Conservation (phyloP, 176 grass and related monocot species). For the Tuctoria greenei region DNA sequence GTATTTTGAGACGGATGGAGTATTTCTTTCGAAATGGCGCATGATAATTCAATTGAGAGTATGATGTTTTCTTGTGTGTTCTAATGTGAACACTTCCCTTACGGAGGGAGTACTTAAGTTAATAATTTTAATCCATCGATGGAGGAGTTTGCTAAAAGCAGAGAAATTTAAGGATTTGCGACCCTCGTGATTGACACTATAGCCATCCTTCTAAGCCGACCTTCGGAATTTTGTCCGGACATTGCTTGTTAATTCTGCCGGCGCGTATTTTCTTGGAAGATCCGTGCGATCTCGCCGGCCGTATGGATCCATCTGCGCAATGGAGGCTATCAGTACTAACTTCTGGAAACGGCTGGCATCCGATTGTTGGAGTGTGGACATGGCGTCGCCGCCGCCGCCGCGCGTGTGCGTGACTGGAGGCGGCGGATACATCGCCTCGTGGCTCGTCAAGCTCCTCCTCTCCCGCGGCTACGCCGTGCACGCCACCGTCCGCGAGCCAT, state of each 20-base stretch:
- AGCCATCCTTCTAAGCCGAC: too few species aligned
- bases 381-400: not conserved
- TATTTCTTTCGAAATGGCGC: too few species aligned
- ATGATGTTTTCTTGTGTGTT: too few species aligned
- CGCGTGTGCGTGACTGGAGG: constrained; percentile 47
- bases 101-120: too few species aligned
- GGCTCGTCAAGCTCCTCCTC: constrained; percentile 66
- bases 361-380: not conserved
- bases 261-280: not conserved
- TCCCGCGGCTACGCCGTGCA: constrained; percentile 52
- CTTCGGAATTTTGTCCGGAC: not conserved
- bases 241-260: not conserved
- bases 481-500: constrained; percentile 57
- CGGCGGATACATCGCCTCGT: constrained; percentile 50
- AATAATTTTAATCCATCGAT: too few species aligned
- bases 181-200: too few species aligned
- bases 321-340: not conserved
- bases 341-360: not conserved
- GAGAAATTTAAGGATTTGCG: too few species aligned
- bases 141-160: too few species aligned
- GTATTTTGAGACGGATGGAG: too few species aligned
- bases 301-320: not conserved
- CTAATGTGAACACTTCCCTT: too few species aligned
- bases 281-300: not conserved
- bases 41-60: too few species aligned